phyloP scores from a whole-genome alignment of 306 rosid genomes.

The Quillaja saponaria region DNA sequence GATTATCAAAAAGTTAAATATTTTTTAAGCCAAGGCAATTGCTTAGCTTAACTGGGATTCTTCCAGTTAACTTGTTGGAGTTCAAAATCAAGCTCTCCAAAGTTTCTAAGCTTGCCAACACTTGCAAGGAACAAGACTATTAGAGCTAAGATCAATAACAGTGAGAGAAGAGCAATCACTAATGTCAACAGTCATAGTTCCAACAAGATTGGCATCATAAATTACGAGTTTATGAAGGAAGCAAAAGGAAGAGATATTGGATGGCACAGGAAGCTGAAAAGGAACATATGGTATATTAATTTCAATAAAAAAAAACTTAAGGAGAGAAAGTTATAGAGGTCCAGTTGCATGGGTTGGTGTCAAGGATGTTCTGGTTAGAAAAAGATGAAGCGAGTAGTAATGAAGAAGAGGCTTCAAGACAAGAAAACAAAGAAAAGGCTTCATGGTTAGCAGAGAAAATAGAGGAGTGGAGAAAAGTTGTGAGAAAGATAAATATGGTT shows the following conservation, averaged over 20 bases:
- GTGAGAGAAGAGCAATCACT: slow-evolving; percentile 52
- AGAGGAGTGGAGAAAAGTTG: slow-evolving; percentile 29
- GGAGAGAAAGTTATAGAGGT: slow-evolving; percentile 74
- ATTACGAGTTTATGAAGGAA: slow-evolving; percentile 63
- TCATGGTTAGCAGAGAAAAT: slow-evolving; percentile 56
- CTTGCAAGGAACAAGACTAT: slow-evolving; percentile 43
- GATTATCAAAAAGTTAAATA: slow-evolving; percentile 65
- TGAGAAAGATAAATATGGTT: slow-evolving; percentile 39
- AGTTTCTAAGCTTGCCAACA: slow-evolving; percentile 54
- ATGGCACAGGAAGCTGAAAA: slow-evolving; percentile 63
- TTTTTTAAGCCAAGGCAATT: slow-evolving; percentile 48
- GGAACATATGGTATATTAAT: slow-evolving; percentile 62
- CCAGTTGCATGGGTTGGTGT: slow-evolving; percentile 84
- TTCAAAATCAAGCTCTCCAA: slow-evolving; percentile 57
- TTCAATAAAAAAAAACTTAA: slow-evolving; percentile 57
- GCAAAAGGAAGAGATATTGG: slow-evolving; percentile 64
- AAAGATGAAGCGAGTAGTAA: slow-evolving; percentile 43
- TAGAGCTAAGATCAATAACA: slow-evolving; percentile 64
- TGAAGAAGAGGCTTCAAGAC: slow-evolving; percentile 66
- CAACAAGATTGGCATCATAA: slow-evolving; percentile 78
- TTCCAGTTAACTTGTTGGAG: slow-evolving; percentile 77
- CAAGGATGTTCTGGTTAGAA: slow-evolving; percentile 67
- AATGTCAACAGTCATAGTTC: slow-evolving; percentile 56
- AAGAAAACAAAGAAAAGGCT: slow-evolving; percentile 70
- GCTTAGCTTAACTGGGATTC: slow-evolving; percentile 64